phyloP scores from a whole-genome alignment of 2,329 filamentous ascomycete genomes.

The Cladorrhinum sp. region DNA sequence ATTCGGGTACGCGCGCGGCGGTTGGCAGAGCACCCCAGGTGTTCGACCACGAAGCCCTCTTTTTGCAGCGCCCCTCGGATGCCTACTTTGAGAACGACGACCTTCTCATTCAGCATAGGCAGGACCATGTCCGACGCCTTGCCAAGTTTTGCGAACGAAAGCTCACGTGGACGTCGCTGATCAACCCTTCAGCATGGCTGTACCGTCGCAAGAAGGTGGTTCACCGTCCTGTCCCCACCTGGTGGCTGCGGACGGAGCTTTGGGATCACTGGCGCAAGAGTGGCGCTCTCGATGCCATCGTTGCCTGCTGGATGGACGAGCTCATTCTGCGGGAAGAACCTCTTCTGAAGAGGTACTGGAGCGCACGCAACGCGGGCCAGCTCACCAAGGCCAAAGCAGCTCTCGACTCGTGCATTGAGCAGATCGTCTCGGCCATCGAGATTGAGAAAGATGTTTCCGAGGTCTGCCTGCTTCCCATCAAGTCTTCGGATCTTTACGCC shows the following conservation, averaged over 20 bases:
- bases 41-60: constrained; percentile 31
- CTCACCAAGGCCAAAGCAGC: constrained; percentile 42
- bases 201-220: constrained; percentile 28
- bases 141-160: constrained; percentile 23
- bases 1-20: constrained; percentile 19
- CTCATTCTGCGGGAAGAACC: constrained; percentile 44
- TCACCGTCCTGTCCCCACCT: constrained; percentile 41
- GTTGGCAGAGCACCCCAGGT: constrained; percentile 28
- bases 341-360: constrained; percentile 45
- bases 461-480: constrained; percentile 38
- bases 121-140: constrained; percentile 29
- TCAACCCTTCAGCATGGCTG: constrained; percentile 28
- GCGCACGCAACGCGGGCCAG: constrained; percentile 40
- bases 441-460: constrained; percentile 39
- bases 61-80: constrained; percentile 31
- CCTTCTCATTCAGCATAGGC: constrained; percentile 34
- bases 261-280: constrained; percentile 50
- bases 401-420: constrained; percentile 38
- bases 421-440: constrained; percentile 38
- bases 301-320: constrained; percentile 50
- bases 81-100: constrained; percentile 36
- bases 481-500: constrained; percentile 38
- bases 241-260: constrained; percentile 45
- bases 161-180: constrained; percentile 24
- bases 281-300: constrained; percentile 45